phyloP scores from a whole-genome alignment of 441 rosid species.

The Erodium moschatum region DNA sequence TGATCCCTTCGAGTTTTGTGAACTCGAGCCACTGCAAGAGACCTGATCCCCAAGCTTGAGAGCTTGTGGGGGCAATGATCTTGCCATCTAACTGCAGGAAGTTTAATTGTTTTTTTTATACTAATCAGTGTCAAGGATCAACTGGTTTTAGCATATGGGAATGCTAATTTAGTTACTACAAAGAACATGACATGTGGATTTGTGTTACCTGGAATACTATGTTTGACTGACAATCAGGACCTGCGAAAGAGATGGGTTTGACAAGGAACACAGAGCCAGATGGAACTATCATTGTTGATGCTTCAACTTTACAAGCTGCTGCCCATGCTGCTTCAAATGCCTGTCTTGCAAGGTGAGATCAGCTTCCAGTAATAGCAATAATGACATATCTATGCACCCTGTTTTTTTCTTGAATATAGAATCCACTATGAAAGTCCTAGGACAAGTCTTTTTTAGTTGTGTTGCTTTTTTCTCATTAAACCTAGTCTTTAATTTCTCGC shows the following conservation, averaged over 20 bases:
- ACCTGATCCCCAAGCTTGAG: conserved; percentile 45
- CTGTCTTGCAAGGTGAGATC: conserved; percentile 25
- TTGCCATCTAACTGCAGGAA: conserved; percentile 51
- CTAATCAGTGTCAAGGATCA: neutral
- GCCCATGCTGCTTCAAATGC: conserved; percentile 56
- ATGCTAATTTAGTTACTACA: conserved; percentile 3
- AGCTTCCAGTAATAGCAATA: neutral
- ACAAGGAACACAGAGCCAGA: conserved; percentile 51
- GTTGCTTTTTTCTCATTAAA: neutral
- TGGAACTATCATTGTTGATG: conserved; percentile 46
- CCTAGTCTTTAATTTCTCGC: neutral
- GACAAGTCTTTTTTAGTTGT: no score
- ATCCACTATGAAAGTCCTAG: conserved; percentile 3
- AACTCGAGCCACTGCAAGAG: conserved; percentile 56
- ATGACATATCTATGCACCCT: neutral
- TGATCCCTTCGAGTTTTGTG: conserved; percentile 38
- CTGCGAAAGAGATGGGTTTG: conserved; percentile 52
- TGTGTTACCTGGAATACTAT: conserved; percentile 46
- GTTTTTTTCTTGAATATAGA: neutral
- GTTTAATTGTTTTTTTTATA: neutral
- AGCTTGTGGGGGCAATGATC: conserved; percentile 52
- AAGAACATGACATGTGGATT: neutral
- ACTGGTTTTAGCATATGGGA: neutral
- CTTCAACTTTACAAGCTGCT: conserved; percentile 45
- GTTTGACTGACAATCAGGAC: conserved; percentile 38